Evolutionary conservation across 352 stramenopile genomes (phyloP).

Genomic region (Pythium utonaiense): DNA sequence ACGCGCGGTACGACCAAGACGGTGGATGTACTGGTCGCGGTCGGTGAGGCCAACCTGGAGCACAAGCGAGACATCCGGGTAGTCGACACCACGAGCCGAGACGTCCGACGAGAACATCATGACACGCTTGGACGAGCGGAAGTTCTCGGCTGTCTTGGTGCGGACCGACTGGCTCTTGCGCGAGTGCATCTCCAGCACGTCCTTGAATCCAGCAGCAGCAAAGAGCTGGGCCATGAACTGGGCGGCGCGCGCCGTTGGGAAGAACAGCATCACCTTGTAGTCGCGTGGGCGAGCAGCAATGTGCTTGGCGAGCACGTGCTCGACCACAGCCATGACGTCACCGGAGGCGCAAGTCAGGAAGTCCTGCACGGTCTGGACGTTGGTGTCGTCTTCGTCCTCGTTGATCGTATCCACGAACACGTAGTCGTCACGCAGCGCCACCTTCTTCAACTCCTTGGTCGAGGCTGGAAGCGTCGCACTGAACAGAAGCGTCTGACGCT

Average conservation of each 20-base stretch:
- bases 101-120: slow-evolving; percentile 95
- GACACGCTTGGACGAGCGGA: slow-evolving; percentile 82
- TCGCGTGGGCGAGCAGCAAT: slow-evolving; percentile 43
- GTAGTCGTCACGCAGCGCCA: slow-evolving; percentile 85
- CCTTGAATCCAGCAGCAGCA: slow-evolving; percentile 51
- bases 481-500: slow-evolving; percentile 96
- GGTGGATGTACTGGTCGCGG: slow-evolving; percentile 94
- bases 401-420: slow-evolving; percentile 93
- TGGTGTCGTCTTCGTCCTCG: slow-evolving; percentile 87
- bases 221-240: slow-evolving; percentile 92
- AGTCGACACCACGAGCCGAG: slow-evolving; percentile 93
- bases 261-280: slow-evolving; percentile 97
- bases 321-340: slow-evolving; percentile 68
- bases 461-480: slow-evolving; percentile 91
- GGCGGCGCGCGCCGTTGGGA: slow-evolving; percentile 86
- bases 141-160: slow-evolving; percentile 85
- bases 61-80: slow-evolving; percentile 91
- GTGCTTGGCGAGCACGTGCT: slow-evolving; percentile 68
- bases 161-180: slow-evolving; percentile 91
- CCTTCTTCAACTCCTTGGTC: slow-evolving; percentile 83
- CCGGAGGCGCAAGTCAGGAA: slow-evolving; percentile 68
- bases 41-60: slow-evolving; percentile 84
- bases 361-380: slow-evolving; percentile 87
- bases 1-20: slow-evolving; percentile 91
- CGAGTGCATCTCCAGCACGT: slow-evolving; percentile 95